Evolutionary conservation across 257 asterid species (phyloP), one percentile per base, ranked within the genome.

Genomic region (Gentiana straminea): DNA sequence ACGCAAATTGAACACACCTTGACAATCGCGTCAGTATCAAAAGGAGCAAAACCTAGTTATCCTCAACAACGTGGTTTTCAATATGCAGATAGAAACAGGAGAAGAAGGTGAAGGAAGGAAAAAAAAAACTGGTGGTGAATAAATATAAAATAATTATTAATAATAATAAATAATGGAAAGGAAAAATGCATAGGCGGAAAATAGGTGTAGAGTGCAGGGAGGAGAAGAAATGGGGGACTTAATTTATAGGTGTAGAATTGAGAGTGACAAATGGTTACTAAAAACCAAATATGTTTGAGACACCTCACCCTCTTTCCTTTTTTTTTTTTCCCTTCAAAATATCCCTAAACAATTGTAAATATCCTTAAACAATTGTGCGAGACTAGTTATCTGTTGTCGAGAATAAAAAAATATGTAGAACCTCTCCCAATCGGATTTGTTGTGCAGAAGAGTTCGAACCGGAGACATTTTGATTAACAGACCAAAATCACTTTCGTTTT

Each of bases 101-200:
- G 43, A 2, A 43, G 48, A 13, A 61, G 74, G 62, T 44, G 43
- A 44, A 32, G 44, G 61, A 45, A 58, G 51, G 41, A 53, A 46
- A 64, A 55, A 39, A 48, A 59, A 67, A n/a, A 48, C 58, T 60
- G 53, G 64, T 55, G 68, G 65, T 62, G 70, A 70, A 46, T 39
- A 39, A 49, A 41, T 36, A 57, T 41, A 8, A 41, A 24, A 55
- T 49, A 55, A 55, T n/a, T 57, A 45, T 41, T 33, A 44, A 39
- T 0, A 10, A 44, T 0, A 55, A n/a, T 41, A 41, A 41, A 41
- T 41, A 41, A 7, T 41, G 7, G 9, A 2, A 39, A 41, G 46
- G 9, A 41, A 41, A 41, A 10, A 5, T 41, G 46, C 46, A 41
- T 9, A 41, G 9, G 46, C 46, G 46, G 46, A 41, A 41, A 41